phyloP scores from a whole-genome alignment of 352 stramenopile genomes.

The Pythium grandisporangium region DNA sequence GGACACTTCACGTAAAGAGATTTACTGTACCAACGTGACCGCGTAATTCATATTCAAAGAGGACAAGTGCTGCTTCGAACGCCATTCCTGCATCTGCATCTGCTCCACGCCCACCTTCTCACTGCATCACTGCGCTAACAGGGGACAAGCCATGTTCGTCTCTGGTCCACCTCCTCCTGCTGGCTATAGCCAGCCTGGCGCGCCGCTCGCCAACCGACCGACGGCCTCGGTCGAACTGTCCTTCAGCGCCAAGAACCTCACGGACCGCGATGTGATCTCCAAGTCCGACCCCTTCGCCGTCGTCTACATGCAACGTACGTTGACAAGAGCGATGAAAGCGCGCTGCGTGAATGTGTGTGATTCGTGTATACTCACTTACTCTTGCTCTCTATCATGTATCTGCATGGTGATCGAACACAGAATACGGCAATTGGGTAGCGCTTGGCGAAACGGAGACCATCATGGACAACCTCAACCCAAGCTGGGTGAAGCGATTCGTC shows the following conservation, averaged over 20 bases:
- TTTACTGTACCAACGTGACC: too few relatives aligned
- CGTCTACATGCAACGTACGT: constrained; percentile 32
- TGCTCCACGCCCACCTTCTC: too few relatives aligned
- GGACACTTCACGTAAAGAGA: too few relatives aligned
- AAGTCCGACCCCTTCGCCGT: constrained; percentile 85
- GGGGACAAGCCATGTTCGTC: constrained; percentile 12
- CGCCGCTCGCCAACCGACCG: constrained; percentile 11
- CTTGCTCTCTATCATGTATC: background rate
- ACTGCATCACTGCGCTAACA: too few relatives aligned
- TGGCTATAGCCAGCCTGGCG: background rate
- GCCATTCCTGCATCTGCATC: background rate
- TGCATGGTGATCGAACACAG: constrained; percentile 9
- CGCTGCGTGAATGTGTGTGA: too few relatives aligned
- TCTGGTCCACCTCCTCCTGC: background rate
- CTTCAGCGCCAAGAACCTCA: constrained; percentile 70
- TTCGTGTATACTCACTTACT: too few relatives aligned
- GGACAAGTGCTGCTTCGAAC: too few relatives aligned
- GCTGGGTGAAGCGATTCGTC: constrained; percentile 73
- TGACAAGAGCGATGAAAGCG: too few relatives aligned
- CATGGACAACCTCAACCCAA: constrained; percentile 65
- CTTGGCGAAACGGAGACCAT: constrained; percentile 74
- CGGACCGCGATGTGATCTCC: constrained; percentile 79
- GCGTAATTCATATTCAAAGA: too few relatives aligned
- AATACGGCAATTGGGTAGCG: constrained; percentile 51
- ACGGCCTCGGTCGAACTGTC: constrained; percentile 74